Evolutionary conservation across 2,329 filamentous ascomycete species (phyloP), one percentile per base, ranked within the genome.

Genomic region (Colletotrichum cordylinicola): DNA sequence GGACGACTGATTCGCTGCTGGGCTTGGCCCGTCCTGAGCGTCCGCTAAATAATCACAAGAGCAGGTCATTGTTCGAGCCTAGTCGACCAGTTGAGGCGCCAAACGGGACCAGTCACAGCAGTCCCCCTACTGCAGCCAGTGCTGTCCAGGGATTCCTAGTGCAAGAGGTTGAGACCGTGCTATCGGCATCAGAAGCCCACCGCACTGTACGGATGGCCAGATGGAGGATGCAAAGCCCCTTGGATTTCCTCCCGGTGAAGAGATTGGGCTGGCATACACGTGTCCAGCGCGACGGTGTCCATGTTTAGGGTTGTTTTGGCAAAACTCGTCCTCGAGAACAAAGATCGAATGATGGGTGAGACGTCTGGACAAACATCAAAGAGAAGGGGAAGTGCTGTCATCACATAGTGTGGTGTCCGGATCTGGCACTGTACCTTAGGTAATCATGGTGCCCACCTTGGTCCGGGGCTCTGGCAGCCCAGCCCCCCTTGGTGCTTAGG

Each of bases 11-110:
- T 69, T 73, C 64, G 73, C 70, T 74, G 74, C 65, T 74, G n/a
- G 70, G 43, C 65, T 69, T 76, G 70, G 65, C 65, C 48, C 68
- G 43, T 74, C 48, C 65, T 70, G 58, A 76, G 74, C 74, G 70
- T 74, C 70, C 70, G 65, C 74, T 76, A 76, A 65, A 74, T 60
- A 76, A 76, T 76, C 74, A 76, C 74, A 71, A 74, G 74, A 69
- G 70, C 74, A 74, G 58, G 70, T 76, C 70, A 74, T 73, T 55
- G 70, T 74, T 43, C 58, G 70, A 76, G 70, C 64, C 74, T 76
- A 69, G 72, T 4, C 33, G 27, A 55, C 43, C 70, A 74, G 64
- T 39, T 61, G 70, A 74, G 74, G 74, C 74, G 74, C 74, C 74
- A 69, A 75, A 74, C 58, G 64, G 58, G 18, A 29, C 74, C 64